Percentiles rank a stretch among this genome's conserved stretches.
These are phyloP conservation scores for Bisporella sp. DNA, from an alignment of 2,329 filamentous ascomycete genomes.

Conservation along the genomic window DNA sequence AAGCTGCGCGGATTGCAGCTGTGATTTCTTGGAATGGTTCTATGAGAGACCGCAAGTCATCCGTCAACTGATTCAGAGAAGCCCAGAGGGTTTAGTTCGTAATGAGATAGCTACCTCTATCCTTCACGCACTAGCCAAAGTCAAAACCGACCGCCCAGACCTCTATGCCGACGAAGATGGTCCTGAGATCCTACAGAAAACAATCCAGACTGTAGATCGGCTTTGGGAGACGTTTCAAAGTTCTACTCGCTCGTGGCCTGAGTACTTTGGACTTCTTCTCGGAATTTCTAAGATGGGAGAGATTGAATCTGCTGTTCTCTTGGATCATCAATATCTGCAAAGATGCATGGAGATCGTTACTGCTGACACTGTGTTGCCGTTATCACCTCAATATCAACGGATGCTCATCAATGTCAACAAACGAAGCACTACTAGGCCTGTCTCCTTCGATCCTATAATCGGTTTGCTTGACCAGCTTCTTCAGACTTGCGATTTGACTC, in stretches of 20 bases:
- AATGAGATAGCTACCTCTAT: constrained; percentile 44
- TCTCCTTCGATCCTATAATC: constrained; percentile 48
- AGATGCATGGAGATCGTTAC: constrained; percentile 31
- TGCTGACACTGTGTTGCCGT: constrained; percentile 21
- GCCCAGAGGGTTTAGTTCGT: constrained; percentile 50
- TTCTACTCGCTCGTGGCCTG: constrained; percentile 62
- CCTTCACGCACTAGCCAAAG: constrained; percentile 41
- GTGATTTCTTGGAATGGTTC: constrained; percentile 57
- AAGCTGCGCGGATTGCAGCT: constrained; percentile 47
- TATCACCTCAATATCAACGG: constrained; percentile 42
- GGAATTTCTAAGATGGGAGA: constrained; percentile 57
- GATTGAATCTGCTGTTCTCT: constrained; percentile 48
- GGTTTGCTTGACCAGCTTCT: constrained; percentile 35
- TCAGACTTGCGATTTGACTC: constrained; percentile 18
- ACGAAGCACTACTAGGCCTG: constrained; percentile 40
- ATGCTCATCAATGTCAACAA: constrained; percentile 47
- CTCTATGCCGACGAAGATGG: constrained; percentile 34
- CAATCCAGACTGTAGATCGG: constrained; percentile 41
- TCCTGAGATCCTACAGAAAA: constrained; percentile 19
- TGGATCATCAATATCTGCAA: constrained; percentile 54
- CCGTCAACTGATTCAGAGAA: constrained; percentile 58
- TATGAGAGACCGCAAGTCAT: constrained; percentile 46
- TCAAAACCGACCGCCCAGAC: constrained; percentile 41
- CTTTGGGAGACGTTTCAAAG: constrained; percentile 59
- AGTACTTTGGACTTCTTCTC: constrained; percentile 67